A percentile compares a stretch with the other conserved stretches of the same genome.
Conservation (phyloP, 768 basidiomycete genomes). For the Ramaria rubella region DNA sequence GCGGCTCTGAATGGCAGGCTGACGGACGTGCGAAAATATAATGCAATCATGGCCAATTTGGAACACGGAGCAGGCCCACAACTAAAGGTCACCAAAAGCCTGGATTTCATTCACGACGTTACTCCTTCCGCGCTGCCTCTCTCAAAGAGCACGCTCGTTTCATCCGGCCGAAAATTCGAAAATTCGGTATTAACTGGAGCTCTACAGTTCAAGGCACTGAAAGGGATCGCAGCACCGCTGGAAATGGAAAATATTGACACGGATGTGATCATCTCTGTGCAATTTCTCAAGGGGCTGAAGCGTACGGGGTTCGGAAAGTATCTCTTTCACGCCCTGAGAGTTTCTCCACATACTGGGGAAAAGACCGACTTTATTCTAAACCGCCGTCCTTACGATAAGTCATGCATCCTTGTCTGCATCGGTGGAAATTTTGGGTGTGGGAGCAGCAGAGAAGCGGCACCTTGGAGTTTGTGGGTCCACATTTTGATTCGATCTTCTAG, state of each 20-base stretch:
- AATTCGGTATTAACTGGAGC: constrained; percentile 38
- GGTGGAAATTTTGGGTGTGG: constrained; percentile 90
- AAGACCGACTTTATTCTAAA: constrained; percentile 85
- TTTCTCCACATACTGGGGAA: constrained; percentile 68
- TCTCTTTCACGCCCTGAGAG: constrained; percentile 75
- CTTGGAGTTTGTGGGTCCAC: constrained; percentile 73
- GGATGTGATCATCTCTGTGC: constrained; percentile 91
- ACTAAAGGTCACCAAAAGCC: constrained; percentile 62
- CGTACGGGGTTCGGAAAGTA: constrained; percentile 81
- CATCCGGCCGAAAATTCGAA: constrained; percentile 20
- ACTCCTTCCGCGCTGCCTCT: constrained; percentile 52
- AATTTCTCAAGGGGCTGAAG: constrained; percentile 88
- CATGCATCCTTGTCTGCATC: constrained; percentile 76
- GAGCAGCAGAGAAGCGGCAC: constrained; percentile 85
- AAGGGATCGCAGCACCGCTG: constrained; percentile 74
- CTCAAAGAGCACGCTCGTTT: constrained; percentile 22
- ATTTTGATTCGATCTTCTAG: no score
- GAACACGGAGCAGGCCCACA: constrained; percentile 36
- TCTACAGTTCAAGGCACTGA: constrained; percentile 63
- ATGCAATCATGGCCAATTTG: constrained; percentile 42
- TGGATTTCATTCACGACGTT: constrained; percentile 73
- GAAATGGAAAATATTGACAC: constrained; percentile 85
- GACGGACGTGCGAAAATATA: constrained; percentile 75
- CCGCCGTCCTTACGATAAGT: constrained; percentile 63
- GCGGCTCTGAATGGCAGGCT: constrained; percentile 82